Conservation (phyloP, 139 green algal species). For the Tetraselmis striata region DNA sequence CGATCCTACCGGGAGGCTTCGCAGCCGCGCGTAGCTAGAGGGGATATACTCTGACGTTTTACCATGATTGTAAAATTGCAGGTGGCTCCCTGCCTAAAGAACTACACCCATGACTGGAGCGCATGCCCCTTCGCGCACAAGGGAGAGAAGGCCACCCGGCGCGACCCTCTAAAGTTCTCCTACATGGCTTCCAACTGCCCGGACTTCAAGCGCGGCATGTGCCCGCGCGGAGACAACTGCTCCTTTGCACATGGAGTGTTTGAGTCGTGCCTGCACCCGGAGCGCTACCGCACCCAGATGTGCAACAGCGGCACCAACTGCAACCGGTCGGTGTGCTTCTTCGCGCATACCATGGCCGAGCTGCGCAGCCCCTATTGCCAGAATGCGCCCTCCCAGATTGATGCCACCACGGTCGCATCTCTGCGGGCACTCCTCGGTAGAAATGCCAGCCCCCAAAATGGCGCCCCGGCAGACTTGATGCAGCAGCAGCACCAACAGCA, state of each 20-base stretch:
- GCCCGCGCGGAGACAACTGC: conserved; percentile 26
- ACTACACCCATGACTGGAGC: conserved; percentile 15
- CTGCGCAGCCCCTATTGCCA: conserved; percentile 27
- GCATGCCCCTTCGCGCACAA: conserved; percentile 11
- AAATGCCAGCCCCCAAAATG: neutral
- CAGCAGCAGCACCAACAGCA: neutral
- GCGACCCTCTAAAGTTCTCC: conserved; percentile 8
- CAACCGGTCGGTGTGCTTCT: conserved; percentile 54
- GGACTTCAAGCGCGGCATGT: conserved; percentile 25
- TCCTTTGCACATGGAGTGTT: conserved; percentile 25
- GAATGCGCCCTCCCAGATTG: neutral
- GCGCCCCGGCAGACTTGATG: neutral
- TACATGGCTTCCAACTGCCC: conserved; percentile 16
- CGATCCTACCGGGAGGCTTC: too few relatives aligned
- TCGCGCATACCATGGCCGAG: conserved; percentile 40
- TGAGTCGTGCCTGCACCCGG: conserved; percentile 19
- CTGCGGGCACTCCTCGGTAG: neutral
- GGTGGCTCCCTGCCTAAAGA: conserved; percentile 15
- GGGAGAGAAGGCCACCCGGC: conserved; percentile 20
- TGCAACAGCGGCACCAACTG: conserved; percentile 45
- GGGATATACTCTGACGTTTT: too few relatives aligned
- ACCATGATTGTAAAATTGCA: too few relatives aligned
- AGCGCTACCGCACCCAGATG: conserved; percentile 44
- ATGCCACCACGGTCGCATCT: neutral
- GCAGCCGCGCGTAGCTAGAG: too few relatives aligned